These are phyloP conservation scores for Yamadazyma songkhlaensis DNA, from an alignment of 1,139 yeast species.

Conservation along the genomic window DNA sequence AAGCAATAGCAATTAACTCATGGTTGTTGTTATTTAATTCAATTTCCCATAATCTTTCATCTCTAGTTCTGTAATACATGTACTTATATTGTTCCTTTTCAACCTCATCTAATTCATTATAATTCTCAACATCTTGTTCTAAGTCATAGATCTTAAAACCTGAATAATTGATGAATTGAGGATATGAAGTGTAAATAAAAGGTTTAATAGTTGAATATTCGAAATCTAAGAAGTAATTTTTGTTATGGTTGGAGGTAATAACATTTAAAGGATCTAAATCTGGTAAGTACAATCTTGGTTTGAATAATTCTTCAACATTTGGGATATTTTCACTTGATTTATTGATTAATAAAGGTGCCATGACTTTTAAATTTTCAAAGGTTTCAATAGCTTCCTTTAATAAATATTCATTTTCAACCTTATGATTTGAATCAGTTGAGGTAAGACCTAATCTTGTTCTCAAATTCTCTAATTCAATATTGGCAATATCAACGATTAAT, in stretches of 20 bases:
- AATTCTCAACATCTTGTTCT: slow-evolving; percentile 72
- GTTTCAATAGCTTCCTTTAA: slow-evolving; percentile 52
- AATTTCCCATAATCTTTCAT: slow-evolving; percentile 84
- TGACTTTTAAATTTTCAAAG: slow-evolving; percentile 54
- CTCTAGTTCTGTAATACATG: slow-evolving; percentile 86
- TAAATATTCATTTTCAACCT: slow-evolving; percentile 37
- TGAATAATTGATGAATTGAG: slow-evolving; percentile 78
- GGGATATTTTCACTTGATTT: slow-evolving; percentile 47
- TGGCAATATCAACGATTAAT: slow-evolving; percentile 61
- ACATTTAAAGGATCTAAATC: slow-evolving; percentile 92
- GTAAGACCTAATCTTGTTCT: slow-evolving; percentile 52
- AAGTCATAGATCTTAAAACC: slow-evolving; percentile 83
- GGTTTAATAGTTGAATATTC: slow-evolving; percentile 83
- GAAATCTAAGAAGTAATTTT: slow-evolving; percentile 66
- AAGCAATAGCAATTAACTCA: slow-evolving; percentile 72
- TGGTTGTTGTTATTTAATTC: slow-evolving; percentile 63
- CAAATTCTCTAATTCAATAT: slow-evolving; percentile 63
- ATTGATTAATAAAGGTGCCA: slow-evolving; percentile 57
- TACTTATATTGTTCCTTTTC: slow-evolving; percentile 81
- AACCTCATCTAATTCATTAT: slow-evolving; percentile 59
- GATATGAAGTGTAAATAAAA: slow-evolving; percentile 71
- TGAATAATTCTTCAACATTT: slow-evolving; percentile 60
- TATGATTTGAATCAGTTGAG: slow-evolving; percentile 51
- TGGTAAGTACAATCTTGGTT: slow-evolving; percentile 74
- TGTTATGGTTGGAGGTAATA: slow-evolving; percentile 37